phyloP scores from a whole-genome alignment of 345 rosid species.

The Pseudoturritis turrita region DNA sequence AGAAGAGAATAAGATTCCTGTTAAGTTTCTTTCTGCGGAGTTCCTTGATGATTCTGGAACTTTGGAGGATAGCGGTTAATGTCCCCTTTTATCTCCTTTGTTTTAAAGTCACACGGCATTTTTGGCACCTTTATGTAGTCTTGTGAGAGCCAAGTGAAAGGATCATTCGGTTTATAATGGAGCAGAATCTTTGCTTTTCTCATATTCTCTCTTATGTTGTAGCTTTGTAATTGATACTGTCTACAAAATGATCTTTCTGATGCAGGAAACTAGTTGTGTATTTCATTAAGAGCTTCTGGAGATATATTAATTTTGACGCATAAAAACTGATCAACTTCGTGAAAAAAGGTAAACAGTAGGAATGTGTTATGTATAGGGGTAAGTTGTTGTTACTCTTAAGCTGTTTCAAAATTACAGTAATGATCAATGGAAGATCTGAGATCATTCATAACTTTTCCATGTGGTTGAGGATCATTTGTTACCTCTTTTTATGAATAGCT shows the following conservation, averaged over 20 bases:
- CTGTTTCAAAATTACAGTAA: too few relatives aligned
- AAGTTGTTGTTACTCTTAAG: too few relatives aligned
- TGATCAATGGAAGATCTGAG: not conserved
- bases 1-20: too few relatives aligned
- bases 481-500: constrained; percentile 17
- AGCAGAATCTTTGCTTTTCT: not conserved
- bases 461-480: not conserved
- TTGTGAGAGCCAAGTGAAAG: too few relatives aligned
- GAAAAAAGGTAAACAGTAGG: not conserved
- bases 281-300: constrained; percentile 5
- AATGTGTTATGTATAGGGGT: too few relatives aligned
- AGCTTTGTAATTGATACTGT: not conserved
- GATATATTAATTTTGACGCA: not conserved
- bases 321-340: not conserved
- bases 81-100: too few relatives aligned
- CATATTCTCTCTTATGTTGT: not conserved
- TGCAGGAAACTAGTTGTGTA: constrained; percentile 7
- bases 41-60: too few relatives aligned
- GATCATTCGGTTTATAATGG: too few relatives aligned
- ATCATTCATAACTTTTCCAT: not conserved
- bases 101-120: too few relatives aligned
- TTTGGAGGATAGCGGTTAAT: too few relatives aligned
- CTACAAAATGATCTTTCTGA: not conserved
- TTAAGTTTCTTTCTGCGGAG: too few relatives aligned
- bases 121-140: too few relatives aligned